phyloP scores from a whole-genome alignment of 495 filamentous ascomycete genomes.

The Delitschia confertaspora region DNA sequence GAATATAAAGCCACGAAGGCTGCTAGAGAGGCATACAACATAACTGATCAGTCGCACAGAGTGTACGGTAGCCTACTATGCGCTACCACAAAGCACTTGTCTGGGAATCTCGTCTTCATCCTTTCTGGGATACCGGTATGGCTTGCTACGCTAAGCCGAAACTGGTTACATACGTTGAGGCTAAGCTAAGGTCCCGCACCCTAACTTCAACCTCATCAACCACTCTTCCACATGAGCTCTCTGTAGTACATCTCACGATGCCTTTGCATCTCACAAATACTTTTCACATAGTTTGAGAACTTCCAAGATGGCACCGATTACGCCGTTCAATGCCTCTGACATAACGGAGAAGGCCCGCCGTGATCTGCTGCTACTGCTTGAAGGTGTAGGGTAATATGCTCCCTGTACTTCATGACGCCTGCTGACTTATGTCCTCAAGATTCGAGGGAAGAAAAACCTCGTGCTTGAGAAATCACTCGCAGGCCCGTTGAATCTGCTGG shows the following conservation, averaged over 20 bases:
- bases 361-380: constrained; percentile 76
- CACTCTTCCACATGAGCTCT: not conserved
- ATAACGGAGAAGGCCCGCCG: constrained; percentile 75
- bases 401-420: constrained; percentile 6
- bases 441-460: constrained; percentile 96
- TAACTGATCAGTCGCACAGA: no score
- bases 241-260: constrained; percentile 3
- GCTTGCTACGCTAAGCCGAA: no score
- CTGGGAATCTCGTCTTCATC: no score
- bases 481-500: constrained; percentile 78
- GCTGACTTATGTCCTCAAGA: constrained; percentile 44
- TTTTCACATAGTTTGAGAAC: not conserved
- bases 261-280: not conserved
- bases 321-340: constrained; percentile 68
- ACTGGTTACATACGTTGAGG: no score
- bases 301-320: constrained; percentile 52
- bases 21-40: no score
- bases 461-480: constrained; percentile 86
- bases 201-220: not conserved
- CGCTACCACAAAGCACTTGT: no score
- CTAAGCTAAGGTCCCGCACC: not conserved
- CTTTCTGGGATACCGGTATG: no score
- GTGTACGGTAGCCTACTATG: no score
- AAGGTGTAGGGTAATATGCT: constrained; percentile 68
- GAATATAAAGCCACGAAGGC: no score